Evolutionary conservation across 345 rosid genomes (phyloP), one percentile per base, ranked within the genome.

Genomic region (Eutrema heterophyllum): DNA sequence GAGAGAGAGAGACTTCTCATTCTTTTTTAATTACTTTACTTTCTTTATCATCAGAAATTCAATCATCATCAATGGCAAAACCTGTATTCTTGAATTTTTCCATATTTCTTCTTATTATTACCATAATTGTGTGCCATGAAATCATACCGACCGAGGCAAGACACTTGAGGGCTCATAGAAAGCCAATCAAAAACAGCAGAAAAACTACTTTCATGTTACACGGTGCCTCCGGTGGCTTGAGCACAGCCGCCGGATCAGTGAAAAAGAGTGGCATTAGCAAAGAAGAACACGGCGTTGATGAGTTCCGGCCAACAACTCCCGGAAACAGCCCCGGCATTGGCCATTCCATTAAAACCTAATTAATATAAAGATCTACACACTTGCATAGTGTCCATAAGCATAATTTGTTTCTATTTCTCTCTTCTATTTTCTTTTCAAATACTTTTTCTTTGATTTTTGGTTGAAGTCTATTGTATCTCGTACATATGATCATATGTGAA

Each of bases 251-350:
- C 14, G 40, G 32, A 15, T 50, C 35, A 6, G 44, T 66, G 41
- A 73, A 55, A 30, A 76, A 55, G 32, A 73, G 45, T 49, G 49
- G 33, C 65, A 33, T 71, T 8, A 70, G 67, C 41, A 65, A 76
- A 40, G 79, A 44, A 51, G 69, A 66, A 70, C 16, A 79, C 39
- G 62, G 52, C 24, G 72, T 77, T n/a, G 79, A 79, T 70, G 83
- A 70, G 67, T 82, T 82, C 78, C 72, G 83, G 68, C 85, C 85
- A 15, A 82, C 85, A 52, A 45, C 73, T 66, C 74, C 71, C 4
- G 80, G 80, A 33, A 71, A 71, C 36, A 71, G 77, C 57, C 79
- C 77, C 26, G 71, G 80, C 64, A 63, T 80, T 48, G 76, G 77
- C 12, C 77, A 76, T 49, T 63, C 58, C 63, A 66, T 60, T 27